Percentiles rank a stretch among this genome's conserved stretches.
These are phyloP conservation scores for Fusarium acutatum DNA, from an alignment of 2,329 filamentous ascomycete species.

Conservation along the genomic window DNA sequence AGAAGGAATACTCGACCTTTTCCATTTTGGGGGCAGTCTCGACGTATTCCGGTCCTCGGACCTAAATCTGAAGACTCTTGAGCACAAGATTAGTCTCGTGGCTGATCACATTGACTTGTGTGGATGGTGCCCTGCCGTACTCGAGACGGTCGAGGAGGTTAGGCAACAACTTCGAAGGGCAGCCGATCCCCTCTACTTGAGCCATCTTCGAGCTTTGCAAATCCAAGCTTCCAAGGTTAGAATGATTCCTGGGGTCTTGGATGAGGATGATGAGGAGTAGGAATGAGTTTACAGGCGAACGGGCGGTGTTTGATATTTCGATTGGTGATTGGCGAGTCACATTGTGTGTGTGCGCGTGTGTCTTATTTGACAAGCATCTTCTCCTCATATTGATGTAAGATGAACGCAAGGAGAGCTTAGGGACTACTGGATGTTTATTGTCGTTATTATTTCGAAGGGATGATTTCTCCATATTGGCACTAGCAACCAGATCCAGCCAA, in stretches of 20 bases:
- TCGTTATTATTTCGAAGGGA: neutral
- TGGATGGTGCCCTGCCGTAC: neutral
- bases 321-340: neutral
- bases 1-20: slow-evolving; percentile 14
- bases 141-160: neutral
- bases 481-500: neutral
- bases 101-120: slow-evolving; percentile 10
- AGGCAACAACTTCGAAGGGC: neutral
- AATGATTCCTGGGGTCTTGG: neutral
- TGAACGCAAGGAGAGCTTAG: neutral
- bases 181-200: slow-evolving; percentile 5
- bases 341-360: neutral
- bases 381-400: neutral
- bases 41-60: neutral
- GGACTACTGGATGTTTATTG: neutral
- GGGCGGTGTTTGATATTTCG: neutral
- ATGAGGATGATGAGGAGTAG: neutral
- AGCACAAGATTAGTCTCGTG: slow-evolving; percentile 2
- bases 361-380: neutral
- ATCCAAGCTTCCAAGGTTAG: slow-evolving; percentile 7
- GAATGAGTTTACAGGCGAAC: neutral
- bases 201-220: neutral
- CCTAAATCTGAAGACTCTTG: neutral
- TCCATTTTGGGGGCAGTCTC: neutral
- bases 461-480: neutral